phyloP scores from a whole-genome alignment of 1,139 yeast species.

The Diutina rugosa region DNA sequence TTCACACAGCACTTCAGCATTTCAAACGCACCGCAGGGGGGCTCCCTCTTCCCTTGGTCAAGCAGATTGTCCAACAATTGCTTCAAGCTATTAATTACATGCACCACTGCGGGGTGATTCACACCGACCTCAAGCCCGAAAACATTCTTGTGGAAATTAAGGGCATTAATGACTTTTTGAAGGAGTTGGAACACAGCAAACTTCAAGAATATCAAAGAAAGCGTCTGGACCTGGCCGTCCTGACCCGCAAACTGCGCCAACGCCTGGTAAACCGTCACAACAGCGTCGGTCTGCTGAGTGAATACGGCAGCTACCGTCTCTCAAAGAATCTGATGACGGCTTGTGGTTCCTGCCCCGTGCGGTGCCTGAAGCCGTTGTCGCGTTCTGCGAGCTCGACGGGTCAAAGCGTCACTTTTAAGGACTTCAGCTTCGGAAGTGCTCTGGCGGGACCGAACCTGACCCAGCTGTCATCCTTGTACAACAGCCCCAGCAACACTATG shows the following conservation, averaged over 20 bases:
- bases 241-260: background rate
- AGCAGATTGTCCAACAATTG: conserved; percentile 72
- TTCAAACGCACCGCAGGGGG: conserved; percentile 28
- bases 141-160: background rate
- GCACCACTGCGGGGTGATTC: conserved; percentile 24
- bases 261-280: background rate
- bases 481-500: background rate
- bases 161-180: background rate
- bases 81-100: conserved; percentile 61
- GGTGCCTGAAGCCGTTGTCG: background rate
- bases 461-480: background rate
- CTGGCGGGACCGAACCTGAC: background rate
- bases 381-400: background rate
- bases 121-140: conserved; percentile 2
- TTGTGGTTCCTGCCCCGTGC: background rate
- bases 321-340: background rate
- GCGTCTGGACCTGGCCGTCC: background rate
- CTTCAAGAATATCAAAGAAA: background rate
- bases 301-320: background rate
- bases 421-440: background rate
- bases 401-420: background rate
- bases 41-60: conserved; percentile 59
- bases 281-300: background rate
- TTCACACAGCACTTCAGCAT: background rate
- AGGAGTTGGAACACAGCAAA: background rate